Evolutionary conservation across 768 basidiomycete genomes (phyloP).

Genomic region (Candolleomyces efflorescens): DNA sequence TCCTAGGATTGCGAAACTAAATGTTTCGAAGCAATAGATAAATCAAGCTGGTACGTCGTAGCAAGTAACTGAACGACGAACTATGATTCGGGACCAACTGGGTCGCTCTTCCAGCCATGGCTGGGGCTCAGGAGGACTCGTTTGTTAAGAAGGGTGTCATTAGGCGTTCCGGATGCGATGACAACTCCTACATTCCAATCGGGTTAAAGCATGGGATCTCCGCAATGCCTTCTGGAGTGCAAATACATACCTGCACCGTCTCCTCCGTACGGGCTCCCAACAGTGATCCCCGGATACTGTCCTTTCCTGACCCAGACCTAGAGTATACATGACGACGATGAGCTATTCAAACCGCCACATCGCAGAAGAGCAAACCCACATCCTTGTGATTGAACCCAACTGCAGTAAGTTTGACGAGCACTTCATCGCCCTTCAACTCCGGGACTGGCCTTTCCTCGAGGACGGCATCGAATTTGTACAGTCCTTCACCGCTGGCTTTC

Average conservation of each 20-base stretch:
- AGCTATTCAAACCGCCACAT: too few species aligned
- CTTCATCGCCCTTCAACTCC: constrained; percentile 47
- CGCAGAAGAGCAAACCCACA: constrained; percentile 28
- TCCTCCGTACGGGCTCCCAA: constrained; percentile 60
- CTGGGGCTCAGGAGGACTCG: constrained; percentile 75
- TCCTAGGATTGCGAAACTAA: constrained; percentile 66
- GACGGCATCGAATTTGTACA: constrained; percentile 35
- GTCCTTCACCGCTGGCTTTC: constrained; percentile 18
- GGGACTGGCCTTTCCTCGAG: constrained; percentile 49
- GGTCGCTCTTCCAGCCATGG: constrained; percentile 70
- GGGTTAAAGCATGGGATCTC: background rate
- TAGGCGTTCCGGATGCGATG: constrained; percentile 46
- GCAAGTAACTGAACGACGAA: constrained; percentile 21
- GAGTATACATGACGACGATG: background rate
- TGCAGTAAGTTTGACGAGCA: constrained; percentile 65
- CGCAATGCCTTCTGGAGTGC: constrained; percentile 11
- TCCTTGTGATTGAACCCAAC: constrained; percentile 79
- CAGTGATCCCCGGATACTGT: constrained; percentile 57
- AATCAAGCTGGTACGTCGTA: background rate
- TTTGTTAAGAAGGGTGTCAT: constrained; percentile 54
- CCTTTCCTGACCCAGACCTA: constrained; percentile 78
- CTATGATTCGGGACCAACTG: constrained; percentile 62
- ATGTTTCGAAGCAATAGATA: too few species aligned
- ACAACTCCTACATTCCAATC: constrained; percentile 46
- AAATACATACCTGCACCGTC: constrained; percentile 66